Conservation (phyloP, 2,329 filamentous ascomycete species). For the Aureobasidium pullulans region DNA sequence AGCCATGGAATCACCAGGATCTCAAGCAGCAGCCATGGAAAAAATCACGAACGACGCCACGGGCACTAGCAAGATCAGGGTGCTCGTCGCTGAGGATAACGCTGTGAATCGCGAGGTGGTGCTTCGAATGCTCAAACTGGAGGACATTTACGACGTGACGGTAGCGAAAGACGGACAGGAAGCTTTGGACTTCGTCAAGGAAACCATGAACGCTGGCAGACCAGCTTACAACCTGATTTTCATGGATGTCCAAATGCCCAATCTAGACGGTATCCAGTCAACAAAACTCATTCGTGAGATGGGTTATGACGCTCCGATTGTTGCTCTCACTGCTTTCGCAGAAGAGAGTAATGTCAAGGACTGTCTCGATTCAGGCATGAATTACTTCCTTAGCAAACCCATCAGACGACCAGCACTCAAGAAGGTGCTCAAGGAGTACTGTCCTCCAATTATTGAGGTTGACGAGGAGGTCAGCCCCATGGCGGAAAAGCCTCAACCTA, state of each 20-base stretch:
- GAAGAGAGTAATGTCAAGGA: slow-evolving; percentile 68
- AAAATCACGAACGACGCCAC: slow-evolving; percentile 56
- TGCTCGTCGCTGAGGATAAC: slow-evolving; percentile 80
- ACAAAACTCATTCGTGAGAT: slow-evolving; percentile 78
- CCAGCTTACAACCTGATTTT: slow-evolving; percentile 73
- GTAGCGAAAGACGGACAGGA: slow-evolving; percentile 65
- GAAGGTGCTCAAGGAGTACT: slow-evolving; percentile 73
- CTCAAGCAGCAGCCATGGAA: slow-evolving; percentile 59
- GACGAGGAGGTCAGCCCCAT: slow-evolving; percentile 26
- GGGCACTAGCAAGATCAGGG: slow-evolving; percentile 57
- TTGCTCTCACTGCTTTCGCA: slow-evolving; percentile 82
- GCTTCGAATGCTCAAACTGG: slow-evolving; percentile 63
- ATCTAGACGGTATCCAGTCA: slow-evolving; percentile 80
- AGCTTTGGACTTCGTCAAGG: slow-evolving; percentile 78
- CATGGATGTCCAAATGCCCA: slow-evolving; percentile 94
- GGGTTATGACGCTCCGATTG: slow-evolving; percentile 81
- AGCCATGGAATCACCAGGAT: slow-evolving; percentile 45
- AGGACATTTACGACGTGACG: slow-evolving; percentile 78
- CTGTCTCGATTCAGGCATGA: slow-evolving; percentile 78
- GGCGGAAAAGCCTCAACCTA: background rate
- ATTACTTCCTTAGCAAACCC: slow-evolving; percentile 70
- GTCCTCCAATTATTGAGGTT: slow-evolving; percentile 73
- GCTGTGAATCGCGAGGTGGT: slow-evolving; percentile 55
- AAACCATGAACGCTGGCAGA: slow-evolving; percentile 51
- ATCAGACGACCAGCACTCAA: slow-evolving; percentile 80